These are phyloP conservation scores for Annona cherimola DNA, from an alignment of 164 flowering plant genomes.

Conservation along the genomic window DNA sequence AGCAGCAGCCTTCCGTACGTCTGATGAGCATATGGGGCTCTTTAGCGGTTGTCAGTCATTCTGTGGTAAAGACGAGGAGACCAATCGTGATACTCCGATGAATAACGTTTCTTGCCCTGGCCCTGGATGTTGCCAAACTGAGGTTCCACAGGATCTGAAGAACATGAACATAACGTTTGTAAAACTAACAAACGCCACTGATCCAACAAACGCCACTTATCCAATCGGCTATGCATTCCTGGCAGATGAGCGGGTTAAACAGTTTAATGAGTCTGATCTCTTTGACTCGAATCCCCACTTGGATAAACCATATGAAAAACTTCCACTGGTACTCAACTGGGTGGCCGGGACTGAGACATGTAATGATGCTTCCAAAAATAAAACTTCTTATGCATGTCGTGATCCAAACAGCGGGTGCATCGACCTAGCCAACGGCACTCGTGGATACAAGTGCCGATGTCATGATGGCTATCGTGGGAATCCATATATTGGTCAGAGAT, in stretches of 20 bases:
- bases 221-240: constrained; percentile 16
- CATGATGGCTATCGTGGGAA: constrained; percentile 14
- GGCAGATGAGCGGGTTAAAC: background rate
- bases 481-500: constrained; percentile 17
- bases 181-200: background rate
- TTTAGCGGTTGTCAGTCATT: background rate
- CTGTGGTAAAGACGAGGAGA: too few relatives aligned
- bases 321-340: constrained; percentile 14
- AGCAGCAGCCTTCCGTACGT: background rate
- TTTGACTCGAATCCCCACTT: background rate
- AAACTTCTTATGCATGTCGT: constrained; percentile 5
- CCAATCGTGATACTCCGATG: too few relatives aligned
- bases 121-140: background rate
- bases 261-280: constrained; percentile 5
- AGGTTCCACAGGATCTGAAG: constrained; percentile 3
- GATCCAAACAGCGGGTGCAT: constrained; percentile 1
- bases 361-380: constrained; percentile 3
- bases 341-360: constrained; percentile 7
- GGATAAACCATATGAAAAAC: too few relatives aligned
- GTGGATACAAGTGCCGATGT: constrained; percentile 17
- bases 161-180: background rate
- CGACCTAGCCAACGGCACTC: constrained; percentile 3
- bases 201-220: background rate
- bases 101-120: too few relatives aligned
- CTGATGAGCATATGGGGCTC: background rate